These are phyloP conservation scores for Syncephalastrum contaminatum DNA, from an alignment of 371 early-diverging fungal species.

Conservation along the genomic window DNA sequence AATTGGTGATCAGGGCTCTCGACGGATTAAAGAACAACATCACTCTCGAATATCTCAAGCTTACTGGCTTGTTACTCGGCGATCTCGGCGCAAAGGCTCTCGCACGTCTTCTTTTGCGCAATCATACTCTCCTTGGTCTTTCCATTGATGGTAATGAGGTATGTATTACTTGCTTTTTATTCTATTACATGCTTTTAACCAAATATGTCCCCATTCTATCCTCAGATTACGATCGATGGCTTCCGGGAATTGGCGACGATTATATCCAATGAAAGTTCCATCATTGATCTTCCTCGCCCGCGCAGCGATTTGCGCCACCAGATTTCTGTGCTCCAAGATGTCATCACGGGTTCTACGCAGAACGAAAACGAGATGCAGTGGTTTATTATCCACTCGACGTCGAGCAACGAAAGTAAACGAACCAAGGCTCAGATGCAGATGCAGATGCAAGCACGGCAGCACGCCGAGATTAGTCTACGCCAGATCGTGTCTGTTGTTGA, in stretches of 20 bases:
- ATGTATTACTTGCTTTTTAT: slow-evolving; percentile 4
- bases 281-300: slow-evolving; percentile 31
- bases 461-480: slow-evolving; percentile 21
- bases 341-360: slow-evolving; percentile 26
- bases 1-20: slow-evolving; percentile 21
- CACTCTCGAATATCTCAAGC: slow-evolving; percentile 23
- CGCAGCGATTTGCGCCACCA: slow-evolving; percentile 33
- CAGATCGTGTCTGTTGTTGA: slow-evolving; percentile 29
- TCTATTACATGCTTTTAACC: background rate
- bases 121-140: slow-evolving; percentile 24
- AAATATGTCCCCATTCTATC: background rate
- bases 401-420: slow-evolving; percentile 18
- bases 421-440: slow-evolving; percentile 29
- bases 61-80: slow-evolving; percentile 29
- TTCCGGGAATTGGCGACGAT: slow-evolving; percentile 27
- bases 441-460: slow-evolving; percentile 28
- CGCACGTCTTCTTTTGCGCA: slow-evolving; percentile 23
- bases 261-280: slow-evolving; percentile 11
- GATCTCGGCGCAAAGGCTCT: slow-evolving; percentile 33
- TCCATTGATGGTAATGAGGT: slow-evolving; percentile 37
- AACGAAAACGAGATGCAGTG: slow-evolving; percentile 36
- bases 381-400: slow-evolving; percentile 36
- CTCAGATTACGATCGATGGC: slow-evolving; percentile 41
- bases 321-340: slow-evolving; percentile 16
- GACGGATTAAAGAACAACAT: slow-evolving; percentile 27